phyloP scores from a whole-genome alignment of 2,329 filamentous ascomycete species.

The Penicillium sp. region DNA sequence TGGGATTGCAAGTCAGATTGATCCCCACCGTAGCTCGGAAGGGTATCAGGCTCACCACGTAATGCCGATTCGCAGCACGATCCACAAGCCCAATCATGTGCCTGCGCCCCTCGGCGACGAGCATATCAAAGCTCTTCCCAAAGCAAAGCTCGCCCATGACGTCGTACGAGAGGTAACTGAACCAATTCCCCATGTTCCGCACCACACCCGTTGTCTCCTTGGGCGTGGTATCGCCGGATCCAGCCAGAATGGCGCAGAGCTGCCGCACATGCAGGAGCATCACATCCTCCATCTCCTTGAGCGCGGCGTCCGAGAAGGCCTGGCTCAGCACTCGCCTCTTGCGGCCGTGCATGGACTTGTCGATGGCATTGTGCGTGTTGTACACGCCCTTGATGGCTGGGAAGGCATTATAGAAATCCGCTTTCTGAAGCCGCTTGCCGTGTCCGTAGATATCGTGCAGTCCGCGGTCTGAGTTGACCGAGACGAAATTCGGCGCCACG shows the following conservation, averaged over 20 bases:
- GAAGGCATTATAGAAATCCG: conserved; percentile 71
- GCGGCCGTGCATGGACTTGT: conserved; percentile 65
- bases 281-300: conserved; percentile 66
- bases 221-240: conserved; percentile 16
- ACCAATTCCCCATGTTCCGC: conserved; percentile 38
- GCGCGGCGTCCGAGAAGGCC: conserved; percentile 65
- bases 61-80: conserved; percentile 64
- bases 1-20: conserved; percentile 28
- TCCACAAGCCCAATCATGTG: conserved; percentile 67
- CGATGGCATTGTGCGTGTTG: conserved; percentile 70
- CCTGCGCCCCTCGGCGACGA: conserved; percentile 48
- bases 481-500: conserved; percentile 72
- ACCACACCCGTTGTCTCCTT: conserved; percentile 28
- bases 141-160: conserved; percentile 53
- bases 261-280: conserved; percentile 64
- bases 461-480: conserved; percentile 69
- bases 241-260: conserved; percentile 52
- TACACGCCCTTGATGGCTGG: conserved; percentile 62
- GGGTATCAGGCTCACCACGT: conserved; percentile 55
- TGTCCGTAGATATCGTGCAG: conserved; percentile 43
- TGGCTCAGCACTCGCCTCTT: conserved; percentile 70
- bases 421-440: conserved; percentile 52
- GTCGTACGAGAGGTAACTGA: conserved; percentile 50
- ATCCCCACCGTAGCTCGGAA: background rate
- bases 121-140: conserved; percentile 52